These are phyloP conservation scores for Cordyceps tenuipes DNA, from an alignment of 2,329 filamentous ascomycete species.

Conservation along the genomic window DNA sequence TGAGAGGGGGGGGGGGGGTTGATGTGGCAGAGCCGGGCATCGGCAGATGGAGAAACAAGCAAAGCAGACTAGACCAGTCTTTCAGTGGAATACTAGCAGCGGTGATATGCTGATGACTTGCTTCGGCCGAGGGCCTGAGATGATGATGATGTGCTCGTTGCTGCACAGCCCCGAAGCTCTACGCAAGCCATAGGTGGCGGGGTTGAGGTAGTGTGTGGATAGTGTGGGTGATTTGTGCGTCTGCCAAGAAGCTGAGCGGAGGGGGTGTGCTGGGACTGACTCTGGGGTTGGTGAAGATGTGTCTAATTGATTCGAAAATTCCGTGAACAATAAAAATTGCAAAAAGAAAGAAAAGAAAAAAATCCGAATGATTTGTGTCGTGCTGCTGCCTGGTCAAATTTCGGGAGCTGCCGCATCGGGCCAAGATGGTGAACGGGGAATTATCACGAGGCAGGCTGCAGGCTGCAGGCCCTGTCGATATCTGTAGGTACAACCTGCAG, in stretches of 20 bases:
- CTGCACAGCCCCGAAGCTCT: constrained; percentile 3
- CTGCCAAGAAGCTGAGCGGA: too few relatives aligned
- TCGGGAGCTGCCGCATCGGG: constrained; percentile 2
- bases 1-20: background rate
- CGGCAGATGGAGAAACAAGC: background rate
- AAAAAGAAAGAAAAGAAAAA: too few relatives aligned
- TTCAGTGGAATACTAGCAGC: background rate
- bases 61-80: background rate
- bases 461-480: background rate
- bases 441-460: too few relatives aligned
- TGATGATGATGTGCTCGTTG: background rate
- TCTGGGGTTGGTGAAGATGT: too few relatives aligned
- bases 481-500: too few relatives aligned
- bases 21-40: background rate
- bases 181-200: constrained; percentile 2
- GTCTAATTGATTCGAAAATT: too few relatives aligned
- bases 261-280: too few relatives aligned
- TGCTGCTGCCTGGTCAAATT: background rate
- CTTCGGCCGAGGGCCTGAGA: background rate
- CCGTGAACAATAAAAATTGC: too few relatives aligned
- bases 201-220: too few relatives aligned
- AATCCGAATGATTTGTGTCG: too few relatives aligned
- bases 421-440: background rate
- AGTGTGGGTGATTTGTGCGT: too few relatives aligned
- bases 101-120: background rate